Conservation (phyloP, 1,139 yeast species). For the Magnusiomyces tetraspermus region DNA sequence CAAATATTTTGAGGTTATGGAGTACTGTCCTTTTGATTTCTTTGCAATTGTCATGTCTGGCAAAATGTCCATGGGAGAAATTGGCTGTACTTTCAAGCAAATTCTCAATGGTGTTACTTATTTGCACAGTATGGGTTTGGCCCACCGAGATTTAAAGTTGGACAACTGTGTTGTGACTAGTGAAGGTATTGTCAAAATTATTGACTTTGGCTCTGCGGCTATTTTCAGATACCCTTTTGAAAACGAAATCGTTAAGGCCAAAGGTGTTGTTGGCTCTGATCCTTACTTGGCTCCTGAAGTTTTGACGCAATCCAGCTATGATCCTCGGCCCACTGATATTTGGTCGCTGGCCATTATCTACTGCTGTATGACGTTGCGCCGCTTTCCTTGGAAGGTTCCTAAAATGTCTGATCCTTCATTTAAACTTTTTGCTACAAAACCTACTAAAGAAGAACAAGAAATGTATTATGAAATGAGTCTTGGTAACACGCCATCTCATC, state of each 20-base stretch:
- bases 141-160: slow-evolving; percentile 89
- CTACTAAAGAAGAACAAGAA: slow-evolving; percentile 15
- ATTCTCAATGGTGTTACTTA: slow-evolving; percentile 75
- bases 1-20: slow-evolving; percentile 92
- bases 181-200: slow-evolving; percentile 80
- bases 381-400: slow-evolving; percentile 98
- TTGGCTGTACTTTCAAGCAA: slow-evolving; percentile 85
- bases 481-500: slow-evolving; percentile 8
- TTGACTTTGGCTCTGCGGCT: slow-evolving; percentile 94
- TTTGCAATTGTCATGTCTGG: slow-evolving; percentile 98
- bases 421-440: slow-evolving; percentile 48
- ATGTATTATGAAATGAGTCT: slow-evolving; percentile 14
- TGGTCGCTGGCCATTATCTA: slow-evolving; percentile 95
- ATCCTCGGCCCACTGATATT: slow-evolving; percentile 87
- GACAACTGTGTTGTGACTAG: slow-evolving; percentile 88
- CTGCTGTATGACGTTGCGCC: slow-evolving; percentile 88
- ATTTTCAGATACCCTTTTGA: slow-evolving; percentile 91
- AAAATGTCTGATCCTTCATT: slow-evolving; percentile 78
- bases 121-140: slow-evolving; percentile 77
- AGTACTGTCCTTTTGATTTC: slow-evolving; percentile 91
- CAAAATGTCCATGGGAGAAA: slow-evolving; percentile 73
- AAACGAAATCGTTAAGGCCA: slow-evolving; percentile 64
- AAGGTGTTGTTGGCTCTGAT: slow-evolving; percentile 95
- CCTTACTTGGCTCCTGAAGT: slow-evolving; percentile 98
- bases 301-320: slow-evolving; percentile 58